Conservation (phyloP, 345 rosid genomes). For the Salix koriyanagi region DNA sequence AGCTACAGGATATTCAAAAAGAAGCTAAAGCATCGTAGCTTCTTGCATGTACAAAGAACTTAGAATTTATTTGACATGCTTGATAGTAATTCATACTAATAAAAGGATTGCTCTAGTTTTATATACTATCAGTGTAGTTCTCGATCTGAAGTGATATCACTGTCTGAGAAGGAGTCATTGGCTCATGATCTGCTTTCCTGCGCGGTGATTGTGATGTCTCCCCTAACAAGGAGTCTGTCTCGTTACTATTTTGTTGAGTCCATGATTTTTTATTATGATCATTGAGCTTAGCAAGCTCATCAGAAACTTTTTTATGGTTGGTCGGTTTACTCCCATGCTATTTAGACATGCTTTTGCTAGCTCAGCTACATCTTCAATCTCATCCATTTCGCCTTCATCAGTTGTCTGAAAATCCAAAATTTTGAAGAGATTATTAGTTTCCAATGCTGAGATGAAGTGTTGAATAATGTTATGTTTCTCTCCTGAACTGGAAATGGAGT, state of each 20-base stretch:
- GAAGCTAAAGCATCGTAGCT: no score
- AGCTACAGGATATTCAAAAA: no score
- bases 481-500: background rate
- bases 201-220: background rate
- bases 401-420: background rate
- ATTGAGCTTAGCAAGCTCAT: background rate
- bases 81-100: no score
- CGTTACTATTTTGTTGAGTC: background rate
- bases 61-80: no score
- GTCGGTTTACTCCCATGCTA: background rate
- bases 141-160: background rate
- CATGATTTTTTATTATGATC: background rate
- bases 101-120: background rate
- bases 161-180: background rate
- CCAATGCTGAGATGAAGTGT: constrained; percentile 9
- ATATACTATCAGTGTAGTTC: background rate
- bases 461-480: constrained; percentile 1
- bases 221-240: background rate
- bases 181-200: no score
- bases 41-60: no score
- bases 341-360: background rate
- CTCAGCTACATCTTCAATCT: background rate
- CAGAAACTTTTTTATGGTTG: background rate
- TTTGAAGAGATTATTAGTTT: background rate
- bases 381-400: background rate